Percentiles rank a stretch among this genome's conserved stretches.
These are phyloP conservation scores for Colletotrichum horii DNA, from an alignment of 2,329 filamentous ascomycete genomes.

Conservation along the genomic window DNA sequence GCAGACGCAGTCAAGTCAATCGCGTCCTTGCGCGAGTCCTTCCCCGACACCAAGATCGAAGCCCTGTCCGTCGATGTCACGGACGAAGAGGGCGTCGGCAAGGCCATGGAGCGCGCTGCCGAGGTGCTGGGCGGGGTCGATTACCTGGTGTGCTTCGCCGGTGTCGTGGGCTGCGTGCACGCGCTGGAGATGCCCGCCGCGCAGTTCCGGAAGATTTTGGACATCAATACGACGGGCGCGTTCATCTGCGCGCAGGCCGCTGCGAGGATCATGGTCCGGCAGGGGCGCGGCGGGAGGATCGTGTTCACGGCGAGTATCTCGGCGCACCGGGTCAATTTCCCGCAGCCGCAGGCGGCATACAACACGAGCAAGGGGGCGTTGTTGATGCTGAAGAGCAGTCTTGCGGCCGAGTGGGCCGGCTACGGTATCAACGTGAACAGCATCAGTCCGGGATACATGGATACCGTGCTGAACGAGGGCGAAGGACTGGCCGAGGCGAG, in stretches of 20 bases:
- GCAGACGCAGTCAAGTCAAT: slow-evolving; percentile 39
- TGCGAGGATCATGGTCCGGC: slow-evolving; percentile 56
- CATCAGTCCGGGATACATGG: slow-evolving; percentile 78
- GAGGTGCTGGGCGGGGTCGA: slow-evolving; percentile 69
- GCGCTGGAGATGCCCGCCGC: slow-evolving; percentile 63
- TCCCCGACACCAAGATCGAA: slow-evolving; percentile 57
- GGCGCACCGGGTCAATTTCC: slow-evolving; percentile 72
- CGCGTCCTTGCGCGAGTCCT: slow-evolving; percentile 52
- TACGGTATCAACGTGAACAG: slow-evolving; percentile 75
- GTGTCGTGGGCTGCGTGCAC: slow-evolving; percentile 67
- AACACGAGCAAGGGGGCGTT: slow-evolving; percentile 76
- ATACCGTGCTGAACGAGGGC: slow-evolving; percentile 75
- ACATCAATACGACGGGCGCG: slow-evolving; percentile 74
- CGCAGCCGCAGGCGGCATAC: slow-evolving; percentile 75
- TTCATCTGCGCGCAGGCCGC: slow-evolving; percentile 74
- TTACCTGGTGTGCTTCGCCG: slow-evolving; percentile 65
- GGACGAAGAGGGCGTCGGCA: slow-evolving; percentile 59
- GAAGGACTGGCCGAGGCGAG: slow-evolving; percentile 59
- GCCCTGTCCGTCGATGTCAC: slow-evolving; percentile 61
- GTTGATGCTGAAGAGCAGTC: slow-evolving; percentile 63
- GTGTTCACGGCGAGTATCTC: slow-evolving; percentile 72
- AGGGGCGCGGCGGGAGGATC: slow-evolving; percentile 63
- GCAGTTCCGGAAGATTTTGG: slow-evolving; percentile 68
- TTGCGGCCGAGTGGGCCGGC: slow-evolving; percentile 76
- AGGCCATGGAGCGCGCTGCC: slow-evolving; percentile 62